Evolutionary conservation across 441 rosid species (phyloP), one percentile per base, ranked within the genome.

Genomic region (Brassica hybrid): DNA sequence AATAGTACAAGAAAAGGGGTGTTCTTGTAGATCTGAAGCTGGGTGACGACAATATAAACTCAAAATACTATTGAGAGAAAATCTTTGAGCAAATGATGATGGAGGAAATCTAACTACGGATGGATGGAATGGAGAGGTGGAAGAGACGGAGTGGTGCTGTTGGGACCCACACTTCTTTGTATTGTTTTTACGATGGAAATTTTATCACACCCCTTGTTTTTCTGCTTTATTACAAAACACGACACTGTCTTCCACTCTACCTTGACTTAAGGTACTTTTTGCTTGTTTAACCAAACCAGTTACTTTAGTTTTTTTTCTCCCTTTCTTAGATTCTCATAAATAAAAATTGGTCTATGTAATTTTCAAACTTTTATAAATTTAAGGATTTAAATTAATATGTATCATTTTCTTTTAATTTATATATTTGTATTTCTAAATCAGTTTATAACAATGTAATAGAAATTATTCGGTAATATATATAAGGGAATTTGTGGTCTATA

Each of bases 21-120:
- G 34, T 30, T 30, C 74, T 67, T 65, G 69, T 75, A 71, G 82
- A 79, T 79, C 82, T 79, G 79, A 79, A 70, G 76, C 52, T 73
- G 11, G 0, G 23, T 17, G 57, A 52, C 17, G n/a, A 52, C 54
- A 65, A 75, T 32, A 72, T 32, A 59, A 32, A 52, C 58, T 65
- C 63, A 52, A 52, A 52, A 41, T 6, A 74, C 66, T 69, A 32
- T 41, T 70, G 77, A 74, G 71, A 65, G 52, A 65, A 38, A 74
- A 69, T 30, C 25, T 16, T 4, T 13, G 2, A 45, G 80, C 71
- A 18, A 27, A 27, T 34, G 60, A 48, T 25, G 25, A 12, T 1
- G 13, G 41, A 43, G 14, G 64, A 59, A 38, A 23, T 67, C 74
- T 58, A 65, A 65, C 75, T 69, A 34, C 8, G 69, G 59, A 32